phyloP scores from a whole-genome alignment of 345 rosid species.

The Passiflora organensis region DNA sequence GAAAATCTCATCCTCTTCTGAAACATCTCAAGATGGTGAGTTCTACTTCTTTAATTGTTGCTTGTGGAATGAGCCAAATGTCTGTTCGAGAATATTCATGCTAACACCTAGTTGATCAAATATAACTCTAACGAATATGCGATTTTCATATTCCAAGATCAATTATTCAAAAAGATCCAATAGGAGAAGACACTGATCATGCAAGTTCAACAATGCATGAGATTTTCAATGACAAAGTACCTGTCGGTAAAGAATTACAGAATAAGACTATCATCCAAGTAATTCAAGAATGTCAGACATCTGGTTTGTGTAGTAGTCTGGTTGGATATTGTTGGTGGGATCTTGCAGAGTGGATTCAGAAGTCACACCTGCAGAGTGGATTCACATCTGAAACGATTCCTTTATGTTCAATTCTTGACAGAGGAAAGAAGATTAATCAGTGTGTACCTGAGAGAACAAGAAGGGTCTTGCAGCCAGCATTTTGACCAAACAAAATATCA shows the following conservation, averaged over 20 bases:
- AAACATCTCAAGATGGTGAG: too few species aligned
- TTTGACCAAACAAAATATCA: slow-evolving; percentile 30
- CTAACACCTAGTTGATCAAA: too few species aligned
- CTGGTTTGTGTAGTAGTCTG: slow-evolving; percentile 31
- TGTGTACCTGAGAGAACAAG: slow-evolving; percentile 27
- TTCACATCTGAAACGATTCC: neutral
- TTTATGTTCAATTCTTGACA: neutral
- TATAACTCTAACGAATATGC: too few species aligned
- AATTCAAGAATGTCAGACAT: slow-evolving; percentile 17
- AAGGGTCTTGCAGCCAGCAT: slow-evolving; percentile 33
- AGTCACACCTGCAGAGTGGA: slow-evolving; percentile 27
- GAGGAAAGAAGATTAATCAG: neutral
- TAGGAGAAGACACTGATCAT: slow-evolving; percentile 23
- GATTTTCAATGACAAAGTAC: neutral
- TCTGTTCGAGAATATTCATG: too few species aligned
- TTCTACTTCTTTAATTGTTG: too few species aligned
- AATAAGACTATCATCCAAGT: neutral
- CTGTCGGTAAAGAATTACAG: neutral
- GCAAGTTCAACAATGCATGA: neutral
- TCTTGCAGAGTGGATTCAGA: slow-evolving; percentile 22
- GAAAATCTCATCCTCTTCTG: too few species aligned
- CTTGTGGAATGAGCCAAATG: too few species aligned
- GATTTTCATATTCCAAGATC: too few species aligned
- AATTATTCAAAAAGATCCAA: neutral
- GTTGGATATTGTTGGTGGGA: slow-evolving; percentile 23